phyloP scores from a whole-genome alignment of 495 filamentous ascomycete species.

The Ramalina intermedia region DNA sequence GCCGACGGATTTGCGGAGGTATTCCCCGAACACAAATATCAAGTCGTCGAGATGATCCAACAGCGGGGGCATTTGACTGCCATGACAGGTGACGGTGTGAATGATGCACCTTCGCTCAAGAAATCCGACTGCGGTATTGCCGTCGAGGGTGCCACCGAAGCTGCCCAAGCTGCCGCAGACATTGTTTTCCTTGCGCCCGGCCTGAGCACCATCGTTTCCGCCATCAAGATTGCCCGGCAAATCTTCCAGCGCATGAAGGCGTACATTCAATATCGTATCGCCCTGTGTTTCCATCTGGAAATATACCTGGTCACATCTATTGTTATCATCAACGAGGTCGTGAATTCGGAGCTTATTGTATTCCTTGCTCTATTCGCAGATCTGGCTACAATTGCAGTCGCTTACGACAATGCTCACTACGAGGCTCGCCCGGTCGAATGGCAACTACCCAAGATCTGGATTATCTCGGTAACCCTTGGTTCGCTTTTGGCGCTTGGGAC shows the following conservation, averaged over 20 bases:
- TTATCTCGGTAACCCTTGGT: conserved; percentile 56
- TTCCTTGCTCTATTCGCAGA: conserved; percentile 68
- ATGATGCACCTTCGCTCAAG: conserved; percentile 91
- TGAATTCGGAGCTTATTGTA: conserved; percentile 52
- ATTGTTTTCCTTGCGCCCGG: conserved; percentile 69
- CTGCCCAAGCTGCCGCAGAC: conserved; percentile 63
- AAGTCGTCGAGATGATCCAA: conserved; percentile 92
- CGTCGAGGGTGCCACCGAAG: conserved; percentile 63
- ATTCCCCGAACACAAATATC: conserved; percentile 96
- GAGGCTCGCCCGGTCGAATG: conserved; percentile 59
- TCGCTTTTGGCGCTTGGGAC: conserved; percentile 49
- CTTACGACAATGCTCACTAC: conserved; percentile 65
- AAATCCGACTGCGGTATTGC: conserved; percentile 81
- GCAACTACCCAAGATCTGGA: conserved; percentile 68
- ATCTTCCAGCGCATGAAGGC: conserved; percentile 78
- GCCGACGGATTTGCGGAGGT: conserved; percentile 69
- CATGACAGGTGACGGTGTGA: conserved; percentile 98
- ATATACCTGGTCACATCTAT: conserved; percentile 67
- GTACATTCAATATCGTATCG: conserved; percentile 70
- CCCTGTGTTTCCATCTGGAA: conserved; percentile 61
- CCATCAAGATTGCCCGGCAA: conserved; percentile 65
- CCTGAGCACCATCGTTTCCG: conserved; percentile 61
- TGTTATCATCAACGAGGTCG: conserved; percentile 63
- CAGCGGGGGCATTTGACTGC: conserved; percentile 92
- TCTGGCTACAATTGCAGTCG: conserved; percentile 61